phyloP scores from a whole-genome alignment of 2,329 filamentous ascomycete species.

The Alternaria longipes region DNA sequence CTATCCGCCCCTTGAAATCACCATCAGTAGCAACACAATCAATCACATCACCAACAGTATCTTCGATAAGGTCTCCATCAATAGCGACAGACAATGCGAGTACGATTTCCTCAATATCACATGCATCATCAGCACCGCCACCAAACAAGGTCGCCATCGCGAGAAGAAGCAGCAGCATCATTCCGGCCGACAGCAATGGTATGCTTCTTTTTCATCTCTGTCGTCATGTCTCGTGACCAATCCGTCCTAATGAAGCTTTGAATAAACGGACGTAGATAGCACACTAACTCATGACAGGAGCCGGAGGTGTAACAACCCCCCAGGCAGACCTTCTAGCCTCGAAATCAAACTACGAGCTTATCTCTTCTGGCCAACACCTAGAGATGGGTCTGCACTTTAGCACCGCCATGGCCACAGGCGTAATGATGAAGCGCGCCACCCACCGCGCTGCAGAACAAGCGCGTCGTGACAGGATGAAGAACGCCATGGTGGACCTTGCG shows the following conservation, averaged over 20 bases:
- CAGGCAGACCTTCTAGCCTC: constrained; percentile 41
- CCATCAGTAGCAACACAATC: constrained; percentile 20
- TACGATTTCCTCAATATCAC: constrained; percentile 36
- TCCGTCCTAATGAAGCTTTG: not conserved
- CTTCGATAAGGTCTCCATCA: constrained; percentile 31
- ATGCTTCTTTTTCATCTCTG: not conserved
- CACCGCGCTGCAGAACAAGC: constrained; percentile 45
- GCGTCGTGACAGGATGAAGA: constrained; percentile 44
- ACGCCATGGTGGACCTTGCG: constrained; percentile 42
- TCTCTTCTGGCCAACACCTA: constrained; percentile 40
- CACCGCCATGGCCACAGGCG: constrained; percentile 44
- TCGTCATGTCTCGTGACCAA: constrained; percentile 14
- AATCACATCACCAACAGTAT: constrained; percentile 22
- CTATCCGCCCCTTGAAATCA: constrained; percentile 25
- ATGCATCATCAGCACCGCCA: constrained; percentile 31
- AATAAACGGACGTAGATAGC: not conserved
- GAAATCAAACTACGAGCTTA: constrained; percentile 44
- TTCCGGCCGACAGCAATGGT: constrained; percentile 37
- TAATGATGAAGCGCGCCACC: constrained; percentile 46
- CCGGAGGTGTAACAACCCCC: constrained; percentile 37
- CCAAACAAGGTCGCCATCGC: constrained; percentile 38
- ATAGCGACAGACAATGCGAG: constrained; percentile 34
- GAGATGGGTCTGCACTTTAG: constrained; percentile 46
- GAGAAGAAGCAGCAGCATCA: constrained; percentile 31
- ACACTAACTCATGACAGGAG: constrained; percentile 21